Conservation (phyloP, 1,284 basidiomycete genomes). For the Puccinia novopanici region DNA sequence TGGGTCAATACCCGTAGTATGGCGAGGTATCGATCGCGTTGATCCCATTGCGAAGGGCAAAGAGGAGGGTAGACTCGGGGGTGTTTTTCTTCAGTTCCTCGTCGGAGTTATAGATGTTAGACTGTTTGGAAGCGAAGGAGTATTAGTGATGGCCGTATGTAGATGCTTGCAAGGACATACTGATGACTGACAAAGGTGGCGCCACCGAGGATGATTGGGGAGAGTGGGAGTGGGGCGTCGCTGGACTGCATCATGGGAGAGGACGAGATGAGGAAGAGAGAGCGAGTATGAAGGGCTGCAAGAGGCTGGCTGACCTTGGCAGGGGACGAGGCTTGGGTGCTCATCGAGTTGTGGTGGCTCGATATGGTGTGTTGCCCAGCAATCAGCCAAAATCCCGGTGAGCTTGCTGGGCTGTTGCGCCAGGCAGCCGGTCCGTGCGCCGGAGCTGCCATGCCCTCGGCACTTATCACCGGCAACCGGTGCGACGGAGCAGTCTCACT, state of each 20-base stretch:
- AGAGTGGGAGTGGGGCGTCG: conserved; percentile 57
- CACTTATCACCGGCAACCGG: too few relatives aligned
- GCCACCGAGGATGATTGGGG: conserved; percentile 68
- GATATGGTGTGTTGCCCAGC: too few relatives aligned
- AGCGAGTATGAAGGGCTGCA: too few relatives aligned
- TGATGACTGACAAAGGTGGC: conserved; percentile 67
- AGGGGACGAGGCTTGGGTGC: too few relatives aligned
- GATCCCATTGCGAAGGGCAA: conserved; percentile 74
- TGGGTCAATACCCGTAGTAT: conserved; percentile 71
- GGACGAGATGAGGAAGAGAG: neutral
- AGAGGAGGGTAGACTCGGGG: conserved; percentile 72
- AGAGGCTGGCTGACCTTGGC: too few relatives aligned
- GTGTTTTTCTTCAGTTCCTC: conserved; percentile 66
- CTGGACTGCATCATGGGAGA: neutral
- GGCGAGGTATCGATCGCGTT: conserved; percentile 79
- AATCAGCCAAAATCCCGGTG: too few relatives aligned
- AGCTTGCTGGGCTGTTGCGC: too few relatives aligned
- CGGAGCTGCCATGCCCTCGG: too few relatives aligned
- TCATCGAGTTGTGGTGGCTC: too few relatives aligned
- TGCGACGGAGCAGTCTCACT: too few relatives aligned
- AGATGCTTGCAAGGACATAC: too few relatives aligned
- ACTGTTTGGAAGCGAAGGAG: conserved; percentile 55
- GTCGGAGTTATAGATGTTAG: conserved; percentile 70
- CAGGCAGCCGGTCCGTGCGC: too few relatives aligned
- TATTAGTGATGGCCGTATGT: neutral